A percentile compares a stretch with the other conserved stretches of the same genome.
These are phyloP conservation scores for Rhodotorula mucilaginosa DNA, from an alignment of 1,284 basidiomycete genomes.

Conservation along the genomic window DNA sequence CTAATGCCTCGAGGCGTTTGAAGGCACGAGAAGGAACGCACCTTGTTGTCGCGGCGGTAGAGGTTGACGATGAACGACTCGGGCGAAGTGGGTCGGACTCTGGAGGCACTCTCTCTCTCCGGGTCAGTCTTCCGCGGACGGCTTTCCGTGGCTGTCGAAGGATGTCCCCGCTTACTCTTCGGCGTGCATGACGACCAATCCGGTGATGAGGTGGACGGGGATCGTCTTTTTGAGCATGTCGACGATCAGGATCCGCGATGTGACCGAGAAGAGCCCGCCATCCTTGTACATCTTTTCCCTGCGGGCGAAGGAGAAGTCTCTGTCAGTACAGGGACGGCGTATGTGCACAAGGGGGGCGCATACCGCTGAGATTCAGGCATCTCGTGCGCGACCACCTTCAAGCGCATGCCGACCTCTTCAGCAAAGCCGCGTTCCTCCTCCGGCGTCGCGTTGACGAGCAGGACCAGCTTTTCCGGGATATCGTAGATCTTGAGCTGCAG, in stretches of 20 bases:
- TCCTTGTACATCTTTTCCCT: conserved; percentile 81
- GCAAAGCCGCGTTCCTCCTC: conserved; percentile 89
- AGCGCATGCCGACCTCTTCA: conserved; percentile 82
- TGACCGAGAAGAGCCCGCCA: conserved; percentile 87
- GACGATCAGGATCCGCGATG: conserved; percentile 88
- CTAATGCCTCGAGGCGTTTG: background rate
- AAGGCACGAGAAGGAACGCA: conserved; percentile 32
- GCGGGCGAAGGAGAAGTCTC: background rate
- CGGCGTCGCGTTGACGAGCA: conserved; percentile 74
- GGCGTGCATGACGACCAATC: conserved; percentile 89
- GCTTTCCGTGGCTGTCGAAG: background rate
- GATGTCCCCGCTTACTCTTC: conserved; percentile 63
- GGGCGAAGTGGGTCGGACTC: conserved; percentile 75
- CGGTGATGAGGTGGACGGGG: conserved; percentile 79
- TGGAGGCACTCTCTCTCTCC: conserved; percentile 46
- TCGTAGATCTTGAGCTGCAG: conserved; percentile 79
- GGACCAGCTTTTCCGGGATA: conserved; percentile 77
- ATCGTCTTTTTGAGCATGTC: conserved; percentile 87
- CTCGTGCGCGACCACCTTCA: conserved; percentile 81
- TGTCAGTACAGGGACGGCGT: background rate
- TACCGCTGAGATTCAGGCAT: conserved; percentile 58
- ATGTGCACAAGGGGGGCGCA: background rate
- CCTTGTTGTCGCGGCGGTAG: conserved; percentile 77
- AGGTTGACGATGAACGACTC: conserved; percentile 85
- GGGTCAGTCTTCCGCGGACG: background rate